Base-by-base conservation (phyloP, 2,329 filamentous ascomycete species). In the Lachnellula arida region DNA sequence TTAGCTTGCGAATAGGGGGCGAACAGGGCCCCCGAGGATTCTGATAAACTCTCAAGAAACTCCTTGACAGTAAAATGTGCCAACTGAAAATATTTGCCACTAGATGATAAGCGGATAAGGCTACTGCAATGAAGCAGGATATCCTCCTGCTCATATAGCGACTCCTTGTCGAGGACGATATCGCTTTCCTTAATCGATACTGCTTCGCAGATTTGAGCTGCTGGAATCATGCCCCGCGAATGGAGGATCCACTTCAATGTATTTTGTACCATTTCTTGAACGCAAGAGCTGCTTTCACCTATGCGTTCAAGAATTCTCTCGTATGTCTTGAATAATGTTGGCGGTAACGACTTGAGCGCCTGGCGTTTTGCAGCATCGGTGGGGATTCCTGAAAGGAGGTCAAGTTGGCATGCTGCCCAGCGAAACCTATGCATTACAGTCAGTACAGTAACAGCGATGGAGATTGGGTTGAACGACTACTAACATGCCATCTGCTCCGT, bases 11-110 rank as follows among this genome's bases (percentile, higher is more conserved):
- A n/a, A 11, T 42, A 42, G 2, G 39, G 39, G 5, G 39, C 17
- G 6, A 42, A 19, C 6, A 42, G 15, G 17, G 39, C 3, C 15
- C 15, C 39, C 1, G 39, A 17, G 39, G 15, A n/a, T 1, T n/a
- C 17, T 6, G 39, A n/a, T n/a, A 42, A 42, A n/a, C 39, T 19
- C 6, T n/a, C 17, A 12, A 65, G 51, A 48, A 57, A 65, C 46
- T 64, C 59, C 39, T 61, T 42, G 32, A 65, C 63, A 17, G 60
- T 63, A 46, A 63, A 65, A 49, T 64, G 63, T 28, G 63, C 60
- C 7, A 64, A 35, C 46, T 64, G 58, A 14, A 64, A 23, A 2
- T 32, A 15, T 2, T 51, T 4, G 22, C 47, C 49, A 49, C 28
- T 5, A 5, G 49, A 11, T 8, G 47, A 58, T 39, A 19, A 51